Base-by-base conservation (phyloP, 1,139 yeast genomes). In the Pichia sp. region DNA sequence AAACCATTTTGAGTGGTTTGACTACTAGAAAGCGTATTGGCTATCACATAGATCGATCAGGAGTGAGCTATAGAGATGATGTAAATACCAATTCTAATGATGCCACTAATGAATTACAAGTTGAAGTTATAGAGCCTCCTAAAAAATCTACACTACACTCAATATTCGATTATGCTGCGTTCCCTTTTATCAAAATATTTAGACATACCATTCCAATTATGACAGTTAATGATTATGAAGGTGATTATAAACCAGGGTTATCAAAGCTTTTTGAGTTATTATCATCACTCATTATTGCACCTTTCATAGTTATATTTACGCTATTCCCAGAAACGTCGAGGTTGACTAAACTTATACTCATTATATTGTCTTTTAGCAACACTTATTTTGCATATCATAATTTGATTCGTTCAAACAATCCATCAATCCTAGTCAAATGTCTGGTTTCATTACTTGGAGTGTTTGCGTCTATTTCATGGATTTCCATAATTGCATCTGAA, bases 401-500 rank as follows among this genome's bases (percentile, higher is more conserved):
- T 41, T 41, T 61, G 27, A 50, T 53, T 7, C 43, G 49, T 22
- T 50, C 58, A 1, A 30, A 46, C 9, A 40, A 44, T 9, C 63
- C 62, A 15, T 54, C 60, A 2, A 48, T 58, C 26, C 42, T 59
- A 13, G 37, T 71, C 42, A 71, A 73, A 52, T 59, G 70, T 44
- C 16, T 63, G 3, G 59, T 72, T 3, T 63, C 87, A 0, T 51
- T 72, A 1, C 37, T 74, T 3, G 97, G 96, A 0, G 90, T 92
- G 58, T 53, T 77, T 0, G 66, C 81, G 15, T 76, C 95, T 2
- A 72, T 90, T 7, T 66, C 79, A 7, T 85, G 94, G 84, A 83
- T 89, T 18, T 77, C 95, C 0, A 62, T 77, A 1, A 78, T 87
- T 48, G 96, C 97, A 0, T 78, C 84, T 9, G 86, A 85, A 57